Conservation (phyloP, 768 basidiomycete genomes). For the Mycena vulgaris region DNA sequence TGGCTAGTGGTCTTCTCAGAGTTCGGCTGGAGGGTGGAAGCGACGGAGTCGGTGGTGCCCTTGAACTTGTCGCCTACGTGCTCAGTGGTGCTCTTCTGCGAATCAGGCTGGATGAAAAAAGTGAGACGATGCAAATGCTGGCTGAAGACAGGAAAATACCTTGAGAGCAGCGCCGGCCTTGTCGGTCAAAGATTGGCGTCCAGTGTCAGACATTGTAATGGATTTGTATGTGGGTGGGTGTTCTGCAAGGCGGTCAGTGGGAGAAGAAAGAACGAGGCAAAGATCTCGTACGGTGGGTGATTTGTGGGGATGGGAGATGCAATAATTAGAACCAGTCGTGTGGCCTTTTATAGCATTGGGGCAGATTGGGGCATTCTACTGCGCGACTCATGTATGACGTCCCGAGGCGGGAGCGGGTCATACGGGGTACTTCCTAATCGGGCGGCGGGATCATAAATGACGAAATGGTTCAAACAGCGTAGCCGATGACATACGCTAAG, state of each 20-base stretch:
- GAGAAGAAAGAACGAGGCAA: not conserved
- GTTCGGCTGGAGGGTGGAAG: conserved; percentile 66
- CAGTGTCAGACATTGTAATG: conserved; percentile 66
- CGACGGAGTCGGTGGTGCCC: conserved; percentile 62
- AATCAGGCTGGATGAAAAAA: conserved; percentile 64
- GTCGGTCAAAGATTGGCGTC: conserved; percentile 73
- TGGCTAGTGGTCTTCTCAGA: conserved; percentile 71
- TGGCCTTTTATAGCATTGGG: too few species aligned
- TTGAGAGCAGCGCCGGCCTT: conserved; percentile 67
- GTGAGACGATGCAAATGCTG: not conserved
- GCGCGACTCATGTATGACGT: not conserved
- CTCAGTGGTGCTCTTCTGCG: conserved; percentile 69
- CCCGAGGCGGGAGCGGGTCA: too few species aligned
- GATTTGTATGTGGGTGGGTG: not conserved
- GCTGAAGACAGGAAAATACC: conserved; percentile 47
- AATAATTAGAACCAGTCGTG: not conserved
- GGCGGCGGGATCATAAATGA: not conserved
- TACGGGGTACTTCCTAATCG: too few species aligned
- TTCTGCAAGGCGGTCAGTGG: not conserved
- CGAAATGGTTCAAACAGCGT: not conserved
- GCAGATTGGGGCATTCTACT: too few species aligned
- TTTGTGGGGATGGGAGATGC: not conserved
- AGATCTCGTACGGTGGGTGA: not conserved
- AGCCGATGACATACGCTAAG: not conserved
- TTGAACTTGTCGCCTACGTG: conserved; percentile 64